phyloP scores from a whole-genome alignment of 2,329 filamentous ascomycete species.

The Cryoendolithus antarcticus region DNA sequence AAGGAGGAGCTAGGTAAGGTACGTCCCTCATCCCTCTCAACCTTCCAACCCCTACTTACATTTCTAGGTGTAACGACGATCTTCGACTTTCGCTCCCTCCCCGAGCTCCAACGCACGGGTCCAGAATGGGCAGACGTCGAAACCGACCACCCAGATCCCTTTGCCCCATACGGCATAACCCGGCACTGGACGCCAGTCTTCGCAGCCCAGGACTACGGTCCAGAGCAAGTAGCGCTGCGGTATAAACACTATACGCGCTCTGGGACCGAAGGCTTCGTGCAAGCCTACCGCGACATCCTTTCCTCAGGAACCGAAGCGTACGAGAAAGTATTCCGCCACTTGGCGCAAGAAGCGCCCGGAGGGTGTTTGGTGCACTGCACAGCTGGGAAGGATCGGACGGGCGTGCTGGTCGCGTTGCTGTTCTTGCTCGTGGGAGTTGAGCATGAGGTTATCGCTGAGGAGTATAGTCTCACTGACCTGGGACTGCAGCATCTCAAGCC shows the following conservation, averaged over 20 bases:
- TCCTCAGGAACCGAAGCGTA: constrained; percentile 41
- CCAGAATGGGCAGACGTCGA: constrained; percentile 22
- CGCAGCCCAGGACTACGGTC: constrained; percentile 45
- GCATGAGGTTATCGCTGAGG: constrained; percentile 47
- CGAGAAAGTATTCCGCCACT: constrained; percentile 47
- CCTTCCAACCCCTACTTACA: constrained; percentile 11
- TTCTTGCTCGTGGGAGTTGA: constrained; percentile 51
- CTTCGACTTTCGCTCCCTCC: constrained; percentile 54
- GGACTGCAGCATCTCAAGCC: constrained; percentile 39
- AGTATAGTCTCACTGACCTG: constrained; percentile 56
- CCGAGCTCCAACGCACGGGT: constrained; percentile 41
- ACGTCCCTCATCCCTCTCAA: neutral
- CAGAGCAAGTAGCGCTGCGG: constrained; percentile 49
- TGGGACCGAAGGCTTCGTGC: constrained; percentile 47
- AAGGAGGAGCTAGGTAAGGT: constrained; percentile 23
- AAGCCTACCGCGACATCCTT: constrained; percentile 53
- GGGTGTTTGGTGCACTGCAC: constrained; percentile 61
- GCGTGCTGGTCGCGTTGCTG: constrained; percentile 55
- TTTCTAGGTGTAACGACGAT: constrained; percentile 45
- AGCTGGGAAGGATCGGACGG: constrained; percentile 66
- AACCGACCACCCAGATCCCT: constrained; percentile 14
- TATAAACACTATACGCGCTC: constrained; percentile 47
- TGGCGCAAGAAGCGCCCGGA: constrained; percentile 32
- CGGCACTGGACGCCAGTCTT: constrained; percentile 56
- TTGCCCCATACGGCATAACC: constrained; percentile 34